Evolutionary conservation across 2,329 filamentous ascomycete species (phyloP).

Genomic region (Neofusicoccum umdonicola): DNA sequence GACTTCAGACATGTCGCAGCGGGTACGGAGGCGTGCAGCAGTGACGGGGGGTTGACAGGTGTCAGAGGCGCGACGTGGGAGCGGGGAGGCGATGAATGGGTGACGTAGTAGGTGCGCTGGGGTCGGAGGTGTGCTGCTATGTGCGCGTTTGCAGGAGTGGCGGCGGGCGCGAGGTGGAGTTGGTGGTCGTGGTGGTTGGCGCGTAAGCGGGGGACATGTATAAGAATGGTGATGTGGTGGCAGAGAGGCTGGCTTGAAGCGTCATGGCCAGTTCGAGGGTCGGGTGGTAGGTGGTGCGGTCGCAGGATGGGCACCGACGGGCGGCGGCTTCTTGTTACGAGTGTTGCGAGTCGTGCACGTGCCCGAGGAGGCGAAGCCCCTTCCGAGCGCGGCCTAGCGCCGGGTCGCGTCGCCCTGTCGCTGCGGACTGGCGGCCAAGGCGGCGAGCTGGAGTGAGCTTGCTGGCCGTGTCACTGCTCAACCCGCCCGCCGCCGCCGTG

Average conservation of each 20-base stretch:
- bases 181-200: background rate
- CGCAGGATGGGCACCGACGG: conserved; percentile 6
- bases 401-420: background rate
- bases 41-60: background rate
- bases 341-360: background rate
- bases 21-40: background rate
- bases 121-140: conserved; percentile 11
- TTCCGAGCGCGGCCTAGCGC: background rate
- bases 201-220: conserved; percentile 17
- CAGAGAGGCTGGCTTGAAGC: conserved; percentile 10
- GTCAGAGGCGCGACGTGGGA: background rate
- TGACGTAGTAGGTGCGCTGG: conserved; percentile 8
- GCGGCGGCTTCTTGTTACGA: conserved; percentile 2
- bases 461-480: background rate
- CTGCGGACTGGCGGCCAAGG: background rate
- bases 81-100: background rate
- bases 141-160: conserved; percentile 14
- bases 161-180: conserved; percentile 12
- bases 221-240: conserved; percentile 9
- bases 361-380: background rate
- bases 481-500: background rate
- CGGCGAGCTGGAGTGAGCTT: background rate
- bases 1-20: conserved; percentile 10
- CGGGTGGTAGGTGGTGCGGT: conserved; percentile 2
- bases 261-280: conserved; percentile 5